Evolutionary conservation across 78 protist genomes (phyloP).

Genomic region (Tieghemostelium lacteum): DNA sequence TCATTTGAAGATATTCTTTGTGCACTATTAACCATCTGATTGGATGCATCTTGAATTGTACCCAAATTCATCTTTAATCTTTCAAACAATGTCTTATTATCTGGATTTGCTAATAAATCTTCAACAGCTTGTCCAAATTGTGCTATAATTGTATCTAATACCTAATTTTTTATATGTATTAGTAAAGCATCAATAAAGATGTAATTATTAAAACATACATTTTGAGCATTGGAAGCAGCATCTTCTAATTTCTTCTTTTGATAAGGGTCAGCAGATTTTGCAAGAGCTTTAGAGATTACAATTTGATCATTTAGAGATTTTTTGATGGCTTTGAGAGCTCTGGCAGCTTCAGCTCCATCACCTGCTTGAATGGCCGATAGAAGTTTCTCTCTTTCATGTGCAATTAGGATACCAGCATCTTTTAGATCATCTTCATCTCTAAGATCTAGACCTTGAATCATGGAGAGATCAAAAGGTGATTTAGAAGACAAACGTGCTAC

Average conservation of each 20-base stretch:
- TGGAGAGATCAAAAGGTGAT: conserved; percentile 74
- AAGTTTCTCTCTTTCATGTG: conserved; percentile 49
- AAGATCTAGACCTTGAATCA: conserved; percentile 63
- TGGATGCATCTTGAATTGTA: conserved; percentile 36
- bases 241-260: conserved; percentile 50
- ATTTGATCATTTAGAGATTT: conserved; percentile 68
- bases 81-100: conserved; percentile 20
- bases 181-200: neutral
- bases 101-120: conserved; percentile 43
- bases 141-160: conserved; percentile 50
- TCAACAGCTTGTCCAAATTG: conserved; percentile 65
- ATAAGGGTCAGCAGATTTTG: conserved; percentile 74
- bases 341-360: conserved; percentile 70
- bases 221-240: conserved; percentile 59
- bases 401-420: conserved; percentile 57
- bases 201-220: neutral
- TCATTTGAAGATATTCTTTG: conserved; percentile 51
- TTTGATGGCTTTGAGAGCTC: conserved; percentile 73
- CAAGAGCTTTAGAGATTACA: conserved; percentile 68
- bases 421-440: conserved; percentile 70
- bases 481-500: conserved; percentile 71
- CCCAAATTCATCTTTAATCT: conserved; percentile 25
- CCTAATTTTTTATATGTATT: neutral
- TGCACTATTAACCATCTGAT: conserved; percentile 72
- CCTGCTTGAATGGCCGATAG: conserved; percentile 78